Percentiles rank a stretch among this genome's conserved stretches.
Evolutionary conservation across 495 filamentous ascomycete genomes (phyloP).

Genomic region (Neurospora sp.): DNA sequence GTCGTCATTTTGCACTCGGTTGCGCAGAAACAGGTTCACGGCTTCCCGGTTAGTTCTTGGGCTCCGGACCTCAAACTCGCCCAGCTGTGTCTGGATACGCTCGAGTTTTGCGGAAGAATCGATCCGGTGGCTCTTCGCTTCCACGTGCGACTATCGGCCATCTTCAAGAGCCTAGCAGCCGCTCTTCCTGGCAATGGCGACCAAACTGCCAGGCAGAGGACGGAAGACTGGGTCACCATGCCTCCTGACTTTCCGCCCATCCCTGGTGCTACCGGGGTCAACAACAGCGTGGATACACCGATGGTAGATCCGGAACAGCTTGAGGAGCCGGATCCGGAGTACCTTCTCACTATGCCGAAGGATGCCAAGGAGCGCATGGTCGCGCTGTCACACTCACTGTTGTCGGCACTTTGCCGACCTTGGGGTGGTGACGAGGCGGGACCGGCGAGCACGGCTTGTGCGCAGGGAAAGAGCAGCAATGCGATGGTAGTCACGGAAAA

Average conservation of each 20-base stretch:
- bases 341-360: constrained; percentile 11
- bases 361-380: constrained; percentile 1
- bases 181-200: neutral
- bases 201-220: neutral
- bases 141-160: constrained; percentile 11
- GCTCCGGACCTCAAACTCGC: constrained; percentile 15
- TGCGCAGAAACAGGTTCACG: constrained; percentile 20
- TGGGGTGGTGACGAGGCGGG: constrained; percentile 6
- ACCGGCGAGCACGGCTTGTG: neutral
- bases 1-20: constrained; percentile 19
- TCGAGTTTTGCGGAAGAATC: constrained; percentile 13
- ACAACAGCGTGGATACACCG: neutral
- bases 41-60: constrained; percentile 10
- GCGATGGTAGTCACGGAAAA: neutral
- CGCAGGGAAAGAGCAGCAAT: neutral
- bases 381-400: constrained; percentile 3
- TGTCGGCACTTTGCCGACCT: constrained; percentile 15
- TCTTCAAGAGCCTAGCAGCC: constrained; percentile 5
- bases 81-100: constrained; percentile 15
- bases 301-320: neutral
- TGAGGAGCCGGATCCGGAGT: neutral
- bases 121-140: constrained; percentile 17
- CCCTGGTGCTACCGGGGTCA: neutral
- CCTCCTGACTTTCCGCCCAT: constrained; percentile 7
- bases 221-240: constrained; percentile 13